These are phyloP conservation scores for Penicillium sclerotiorum DNA, from an alignment of 2,329 filamentous ascomycete genomes.

Conservation along the genomic window DNA sequence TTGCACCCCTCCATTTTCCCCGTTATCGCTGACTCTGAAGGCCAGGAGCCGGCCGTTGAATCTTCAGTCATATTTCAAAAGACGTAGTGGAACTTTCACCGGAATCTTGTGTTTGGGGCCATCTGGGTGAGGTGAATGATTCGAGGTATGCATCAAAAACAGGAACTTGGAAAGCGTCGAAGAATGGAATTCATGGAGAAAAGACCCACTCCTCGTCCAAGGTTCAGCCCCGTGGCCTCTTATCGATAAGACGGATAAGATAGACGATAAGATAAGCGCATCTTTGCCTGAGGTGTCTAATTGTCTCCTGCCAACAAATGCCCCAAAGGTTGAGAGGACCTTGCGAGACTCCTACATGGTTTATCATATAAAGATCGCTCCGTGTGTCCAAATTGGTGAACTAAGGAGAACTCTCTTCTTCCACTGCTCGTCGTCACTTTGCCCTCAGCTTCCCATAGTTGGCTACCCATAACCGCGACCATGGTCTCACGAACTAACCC, in stretches of 20 bases:
- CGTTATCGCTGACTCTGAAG: background rate
- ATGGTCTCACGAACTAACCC: no score
- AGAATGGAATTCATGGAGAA: background rate
- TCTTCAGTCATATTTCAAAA: background rate
- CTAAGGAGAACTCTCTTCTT: no score
- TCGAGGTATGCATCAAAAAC: no score
- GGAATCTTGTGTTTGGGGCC: background rate
- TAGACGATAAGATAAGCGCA: background rate
- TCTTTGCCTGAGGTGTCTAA: background rate
- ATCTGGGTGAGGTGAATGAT: no score
- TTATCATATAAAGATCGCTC: background rate
- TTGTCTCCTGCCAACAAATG: background rate
- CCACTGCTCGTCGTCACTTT: no score
- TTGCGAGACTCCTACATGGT: background rate
- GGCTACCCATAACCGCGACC: no score
- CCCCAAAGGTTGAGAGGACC: conserved; percentile 1
- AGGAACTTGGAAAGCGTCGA: background rate
- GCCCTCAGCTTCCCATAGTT: no score
- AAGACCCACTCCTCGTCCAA: background rate
- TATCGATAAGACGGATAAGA: conserved; percentile 2
- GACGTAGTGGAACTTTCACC: background rate
- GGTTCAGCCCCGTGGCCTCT: background rate
- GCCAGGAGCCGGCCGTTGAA: background rate
- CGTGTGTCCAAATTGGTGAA: no score
- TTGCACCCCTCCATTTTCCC: background rate